Percentiles rank a stretch among this genome's conserved stretches.
These are phyloP conservation scores for Cyberlindnera samutprakarnensis DNA, from an alignment of 805 yeast genomes.

Conservation along the genomic window DNA sequence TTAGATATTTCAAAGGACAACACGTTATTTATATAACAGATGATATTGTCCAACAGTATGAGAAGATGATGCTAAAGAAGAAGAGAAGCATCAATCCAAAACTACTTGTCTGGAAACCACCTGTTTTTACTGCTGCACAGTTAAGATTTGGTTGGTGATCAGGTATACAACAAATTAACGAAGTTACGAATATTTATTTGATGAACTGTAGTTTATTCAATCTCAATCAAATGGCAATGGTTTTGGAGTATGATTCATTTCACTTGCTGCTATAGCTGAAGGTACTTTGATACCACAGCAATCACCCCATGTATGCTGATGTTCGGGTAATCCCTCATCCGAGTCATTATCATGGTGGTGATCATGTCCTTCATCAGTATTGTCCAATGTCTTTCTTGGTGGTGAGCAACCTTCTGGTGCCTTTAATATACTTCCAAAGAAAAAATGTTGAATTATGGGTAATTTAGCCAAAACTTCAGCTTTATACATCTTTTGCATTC, in stretches of 20 bases:
- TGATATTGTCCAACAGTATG: slow-evolving; percentile 70
- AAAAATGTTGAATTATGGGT: slow-evolving; percentile 91
- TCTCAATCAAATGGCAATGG: slow-evolving; percentile 62
- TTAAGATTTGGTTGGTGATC: slow-evolving; percentile 87
- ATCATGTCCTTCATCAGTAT: slow-evolving; percentile 25
- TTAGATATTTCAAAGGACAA: slow-evolving; percentile 91
- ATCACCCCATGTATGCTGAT: slow-evolving; percentile 79
- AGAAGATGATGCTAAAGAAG: slow-evolving; percentile 57
- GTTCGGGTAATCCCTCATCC: slow-evolving; percentile 25
- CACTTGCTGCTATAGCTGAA: slow-evolving; percentile 88
- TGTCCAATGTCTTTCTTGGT: slow-evolving; percentile 21
- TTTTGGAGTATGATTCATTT: slow-evolving; percentile 32
- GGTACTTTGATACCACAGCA: slow-evolving; percentile 97
- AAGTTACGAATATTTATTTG: slow-evolving; percentile 1
- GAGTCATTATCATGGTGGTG: slow-evolving; percentile 31
- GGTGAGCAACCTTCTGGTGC: slow-evolving; percentile 68
- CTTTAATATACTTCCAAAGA: slow-evolving; percentile 63
- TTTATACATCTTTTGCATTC: slow-evolving; percentile 92
- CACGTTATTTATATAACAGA: slow-evolving; percentile 84
- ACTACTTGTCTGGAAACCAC: slow-evolving; percentile 86
- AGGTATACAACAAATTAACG: not conserved
- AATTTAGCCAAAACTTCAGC: slow-evolving; percentile 87
- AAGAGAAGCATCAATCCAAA: slow-evolving; percentile 69
- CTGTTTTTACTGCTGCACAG: slow-evolving; percentile 90
- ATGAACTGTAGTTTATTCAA: not conserved